A percentile compares a stretch with the other conserved stretches of the same genome.
These are phyloP conservation scores for Pseudohyphozyma bogoriensis DNA, from an alignment of 768 basidiomycete species.

Conservation along the genomic window DNA sequence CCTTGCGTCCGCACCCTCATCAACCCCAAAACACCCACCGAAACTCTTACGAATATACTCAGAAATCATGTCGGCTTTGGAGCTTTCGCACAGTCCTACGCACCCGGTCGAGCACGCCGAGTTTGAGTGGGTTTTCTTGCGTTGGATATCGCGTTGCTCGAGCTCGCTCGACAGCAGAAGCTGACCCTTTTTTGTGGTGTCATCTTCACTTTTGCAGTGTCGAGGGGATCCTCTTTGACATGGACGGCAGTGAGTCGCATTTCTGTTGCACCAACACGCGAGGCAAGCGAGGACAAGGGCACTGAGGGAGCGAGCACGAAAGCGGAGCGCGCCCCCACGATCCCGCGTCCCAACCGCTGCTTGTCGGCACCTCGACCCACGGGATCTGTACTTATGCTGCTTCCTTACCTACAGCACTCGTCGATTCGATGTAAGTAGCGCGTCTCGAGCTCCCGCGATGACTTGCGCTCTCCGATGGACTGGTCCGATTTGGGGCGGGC, in stretches of 20 bases:
- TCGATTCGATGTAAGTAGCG: conserved; percentile 51
- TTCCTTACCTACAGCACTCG: conserved; percentile 41
- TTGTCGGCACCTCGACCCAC: neutral
- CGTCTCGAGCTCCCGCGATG: no score
- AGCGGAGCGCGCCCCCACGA: no score
- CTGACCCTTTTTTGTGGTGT: neutral
- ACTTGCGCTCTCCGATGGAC: no score
- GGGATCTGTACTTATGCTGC: neutral
- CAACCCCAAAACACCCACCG: neutral
- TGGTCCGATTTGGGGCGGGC: no score
- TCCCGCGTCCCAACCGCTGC: neutral
- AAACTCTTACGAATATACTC: neutral
- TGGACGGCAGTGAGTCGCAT: conserved; percentile 45
- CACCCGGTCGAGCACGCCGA: conserved; percentile 17
- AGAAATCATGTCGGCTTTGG: neutral
- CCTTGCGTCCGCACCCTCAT: neutral
- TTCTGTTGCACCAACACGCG: neutral
- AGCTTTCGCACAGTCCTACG: conserved; percentile 9
- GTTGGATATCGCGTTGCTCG: neutral
- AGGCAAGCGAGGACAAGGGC: no score
- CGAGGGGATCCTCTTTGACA: conserved; percentile 41
- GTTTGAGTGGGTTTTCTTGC: neutral
- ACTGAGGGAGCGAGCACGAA: no score
- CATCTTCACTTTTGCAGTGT: neutral
- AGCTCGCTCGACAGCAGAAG: neutral